Base-by-base conservation (phyloP, 139 green algal species). In the Tetraselmis striata region DNA sequence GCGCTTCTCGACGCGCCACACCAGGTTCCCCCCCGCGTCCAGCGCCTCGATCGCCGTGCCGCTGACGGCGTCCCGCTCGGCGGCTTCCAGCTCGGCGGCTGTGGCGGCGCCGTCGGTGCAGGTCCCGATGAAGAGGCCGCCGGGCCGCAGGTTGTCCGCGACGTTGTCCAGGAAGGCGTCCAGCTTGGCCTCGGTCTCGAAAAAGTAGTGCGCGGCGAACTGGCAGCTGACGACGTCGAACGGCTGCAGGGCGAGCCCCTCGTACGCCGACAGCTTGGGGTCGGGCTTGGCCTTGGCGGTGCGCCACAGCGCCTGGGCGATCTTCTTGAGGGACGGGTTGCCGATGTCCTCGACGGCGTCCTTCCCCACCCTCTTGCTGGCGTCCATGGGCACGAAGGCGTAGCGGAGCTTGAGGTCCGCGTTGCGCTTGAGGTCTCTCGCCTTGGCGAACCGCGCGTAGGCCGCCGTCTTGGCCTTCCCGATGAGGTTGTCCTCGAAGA, bases 131-230 rank as follows among this genome's bases (percentile, higher is more conserved):
- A 84, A 84, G 59, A 78, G 30, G 23, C 80, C 80, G n/a, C 80
- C 80, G 11, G 29, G 29, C 75, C 29, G 83, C 27, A 80, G 32
- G 5, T 26, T 28, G 26, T 2, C 25, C 26, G 18, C 25, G 23
- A 79, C 80, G 80, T 84, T 84, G 29, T 28, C 11, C 31, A 84
- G 31, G 59, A 84, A 80, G 27, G 2, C 11, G 2, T 32, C 29
- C 30, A 84, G 29, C 23, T 32, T 45, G 2, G 58, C 75, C 75
- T 84, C 59, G 80, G 59, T 84, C 23, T 59, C 80, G 80, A 80
- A 79, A 74, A 84, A 84, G 80, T 84, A 84, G 80, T 84, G 80
- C 2, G 29, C 29, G 29, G 80, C 80, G 59, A 84, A 84, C 80
- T 78, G 80, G 80, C 80, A 84, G 2, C 59, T 75, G 2, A 76